Evolutionary conservation across 352 stramenopile genomes (phyloP).

Genomic region (Globisporangium canariense): DNA sequence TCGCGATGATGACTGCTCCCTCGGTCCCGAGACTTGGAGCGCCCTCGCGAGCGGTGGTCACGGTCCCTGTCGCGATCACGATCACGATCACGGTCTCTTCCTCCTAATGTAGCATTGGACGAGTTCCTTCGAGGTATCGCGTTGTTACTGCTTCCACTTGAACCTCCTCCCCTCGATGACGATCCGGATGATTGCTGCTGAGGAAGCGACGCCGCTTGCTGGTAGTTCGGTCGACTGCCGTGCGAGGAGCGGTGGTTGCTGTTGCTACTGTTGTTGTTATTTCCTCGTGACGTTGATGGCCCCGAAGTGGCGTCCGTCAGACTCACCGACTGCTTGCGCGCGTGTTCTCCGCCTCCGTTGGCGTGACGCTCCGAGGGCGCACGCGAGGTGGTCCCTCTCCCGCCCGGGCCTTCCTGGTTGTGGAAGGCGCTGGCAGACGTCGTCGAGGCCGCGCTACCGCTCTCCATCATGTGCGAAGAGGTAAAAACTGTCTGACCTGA

Average conservation of each 20-base stretch:
- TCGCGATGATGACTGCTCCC: conserved; percentile 19
- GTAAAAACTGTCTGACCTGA: conserved; percentile 4
- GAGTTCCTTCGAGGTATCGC: conserved; percentile 47
- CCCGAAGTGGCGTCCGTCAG: conserved; percentile 8
- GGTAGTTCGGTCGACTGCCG: conserved; percentile 8
- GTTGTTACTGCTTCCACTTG: conserved; percentile 11
- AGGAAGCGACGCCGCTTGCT: conserved; percentile 20
- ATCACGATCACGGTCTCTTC: conserved; percentile 17
- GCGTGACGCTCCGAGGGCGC: conserved; percentile 11
- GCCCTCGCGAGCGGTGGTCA: conserved; percentile 31
- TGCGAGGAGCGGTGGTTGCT: conserved; percentile 17
- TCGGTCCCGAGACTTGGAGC: conserved; percentile 41
- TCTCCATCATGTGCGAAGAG: conserved; percentile 21
- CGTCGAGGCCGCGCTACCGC: conserved; percentile 12
- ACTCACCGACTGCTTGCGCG: conserved; percentile 12
- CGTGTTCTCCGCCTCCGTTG: conserved; percentile 11
- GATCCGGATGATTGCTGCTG: conserved; percentile 11
- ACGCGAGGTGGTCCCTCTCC: conserved; percentile 3
- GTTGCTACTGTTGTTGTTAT: conserved; percentile 15
- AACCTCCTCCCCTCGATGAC: conserved; percentile 3
- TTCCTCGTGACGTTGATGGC: conserved; percentile 15
- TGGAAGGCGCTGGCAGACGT: conserved; percentile 12
- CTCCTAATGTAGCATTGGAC: conserved; percentile 24
- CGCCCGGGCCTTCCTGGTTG: conserved; percentile 7
- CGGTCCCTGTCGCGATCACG: conserved; percentile 28